A percentile compares a stretch with the other conserved stretches of the same genome.
These are phyloP conservation scores for Globisporangium solare DNA, from an alignment of 352 stramenopile genomes.

Conservation along the genomic window DNA sequence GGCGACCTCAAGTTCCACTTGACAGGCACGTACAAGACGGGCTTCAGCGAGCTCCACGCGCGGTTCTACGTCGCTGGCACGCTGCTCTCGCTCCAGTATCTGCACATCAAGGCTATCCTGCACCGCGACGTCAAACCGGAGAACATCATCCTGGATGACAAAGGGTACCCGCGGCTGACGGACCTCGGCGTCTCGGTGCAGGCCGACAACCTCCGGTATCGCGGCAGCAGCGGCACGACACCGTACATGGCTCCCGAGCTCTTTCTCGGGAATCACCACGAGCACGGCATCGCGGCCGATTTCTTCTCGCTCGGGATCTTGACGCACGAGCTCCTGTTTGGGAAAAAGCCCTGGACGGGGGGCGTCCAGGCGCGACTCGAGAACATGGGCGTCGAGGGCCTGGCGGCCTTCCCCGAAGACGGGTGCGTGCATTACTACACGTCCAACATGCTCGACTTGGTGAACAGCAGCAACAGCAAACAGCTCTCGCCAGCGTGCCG, in stretches of 20 bases:
- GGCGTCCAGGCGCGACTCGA: conserved; percentile 30
- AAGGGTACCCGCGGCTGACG: conserved; percentile 64
- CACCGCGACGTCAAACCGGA: conserved; percentile 84
- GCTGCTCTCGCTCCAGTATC: conserved; percentile 57
- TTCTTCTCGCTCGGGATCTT: conserved; percentile 68
- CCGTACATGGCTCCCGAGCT: conserved; percentile 76
- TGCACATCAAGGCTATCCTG: conserved; percentile 61
- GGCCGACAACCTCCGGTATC: conserved; percentile 30
- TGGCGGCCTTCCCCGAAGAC: conserved; percentile 23
- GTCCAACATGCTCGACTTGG: conserved; percentile 30
- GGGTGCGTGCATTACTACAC: conserved; percentile 45
- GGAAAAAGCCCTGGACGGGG: conserved; percentile 36
- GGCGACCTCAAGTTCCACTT: conserved; percentile 77
- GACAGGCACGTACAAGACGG: conserved; percentile 29
- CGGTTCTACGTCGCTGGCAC: conserved; percentile 63
- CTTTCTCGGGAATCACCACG: conserved; percentile 32
- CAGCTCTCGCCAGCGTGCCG: conserved; percentile 26
- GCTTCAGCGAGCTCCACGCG: conserved; percentile 48
- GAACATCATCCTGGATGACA: conserved; percentile 82
- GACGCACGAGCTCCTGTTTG: conserved; percentile 45
- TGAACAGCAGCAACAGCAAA: not conserved
- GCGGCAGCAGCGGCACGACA: conserved; percentile 54
- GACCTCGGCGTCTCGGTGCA: conserved; percentile 75
- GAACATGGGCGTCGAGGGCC: conserved; percentile 17
- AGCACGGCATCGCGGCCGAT: conserved; percentile 54